Conservation (phyloP, 148 eudicot genomes). For the Cornus kousa region DNA sequence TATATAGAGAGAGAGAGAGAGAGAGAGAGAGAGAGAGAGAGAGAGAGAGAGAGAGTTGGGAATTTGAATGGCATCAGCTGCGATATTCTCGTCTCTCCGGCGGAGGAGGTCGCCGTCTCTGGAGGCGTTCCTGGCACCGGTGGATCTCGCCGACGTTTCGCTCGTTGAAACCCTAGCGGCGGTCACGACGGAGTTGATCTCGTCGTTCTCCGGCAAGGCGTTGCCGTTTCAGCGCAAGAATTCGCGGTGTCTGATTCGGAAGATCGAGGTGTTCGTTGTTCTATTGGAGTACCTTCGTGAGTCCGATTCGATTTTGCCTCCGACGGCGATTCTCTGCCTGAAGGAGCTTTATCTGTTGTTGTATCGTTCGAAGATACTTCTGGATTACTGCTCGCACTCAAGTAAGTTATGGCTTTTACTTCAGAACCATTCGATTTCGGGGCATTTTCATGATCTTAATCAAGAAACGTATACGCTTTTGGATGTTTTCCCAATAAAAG, state of each 20-base stretch:
- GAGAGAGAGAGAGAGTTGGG: background rate
- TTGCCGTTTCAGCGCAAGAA: slow-evolving; percentile 57
- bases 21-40: background rate
- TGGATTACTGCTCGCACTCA: slow-evolving; percentile 58
- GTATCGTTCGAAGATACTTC: slow-evolving; percentile 67
- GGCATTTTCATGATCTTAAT: slow-evolving; percentile 71
- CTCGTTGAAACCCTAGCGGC: slow-evolving; percentile 51
- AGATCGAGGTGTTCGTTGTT: slow-evolving; percentile 51
- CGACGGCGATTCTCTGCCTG: slow-evolving; percentile 58
- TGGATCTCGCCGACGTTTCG: slow-evolving; percentile 54
- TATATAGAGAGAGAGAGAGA: no score
- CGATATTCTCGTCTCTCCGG: slow-evolving; percentile 68
- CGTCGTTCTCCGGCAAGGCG: slow-evolving; percentile 40
- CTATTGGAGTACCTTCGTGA: slow-evolving; percentile 57
- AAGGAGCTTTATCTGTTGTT: slow-evolving; percentile 76
- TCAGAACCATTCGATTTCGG: slow-evolving; percentile 58
- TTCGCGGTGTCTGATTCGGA: slow-evolving; percentile 53
- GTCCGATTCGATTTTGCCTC: slow-evolving; percentile 21
- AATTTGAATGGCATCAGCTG: slow-evolving; percentile 58
- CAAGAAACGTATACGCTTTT: slow-evolving; percentile 60
- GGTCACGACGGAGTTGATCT: slow-evolving; percentile 45
- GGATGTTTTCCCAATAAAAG: slow-evolving; percentile 62
- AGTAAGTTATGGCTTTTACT: slow-evolving; percentile 70
- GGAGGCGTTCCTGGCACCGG: slow-evolving; percentile 87
- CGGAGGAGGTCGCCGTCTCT: slow-evolving; percentile 71